Evolutionary conservation across 169 alveolate species (phyloP).

Genomic region (Perkinsus olseni): DNA sequence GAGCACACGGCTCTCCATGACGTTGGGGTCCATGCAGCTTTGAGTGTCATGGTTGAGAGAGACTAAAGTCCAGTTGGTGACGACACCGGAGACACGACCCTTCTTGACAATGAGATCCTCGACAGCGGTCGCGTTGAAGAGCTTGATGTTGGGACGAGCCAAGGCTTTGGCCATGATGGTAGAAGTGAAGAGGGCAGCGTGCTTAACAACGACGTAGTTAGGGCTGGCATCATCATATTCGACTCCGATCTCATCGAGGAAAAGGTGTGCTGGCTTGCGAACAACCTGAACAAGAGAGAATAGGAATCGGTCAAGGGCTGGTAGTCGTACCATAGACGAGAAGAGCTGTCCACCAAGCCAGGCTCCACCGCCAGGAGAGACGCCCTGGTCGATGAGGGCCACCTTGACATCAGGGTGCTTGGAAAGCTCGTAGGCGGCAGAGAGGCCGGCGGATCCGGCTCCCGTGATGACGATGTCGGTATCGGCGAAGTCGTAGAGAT

Average conservation of each 20-base stretch:
- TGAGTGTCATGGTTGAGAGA: conserved; percentile 35
- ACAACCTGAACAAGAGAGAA: neutral
- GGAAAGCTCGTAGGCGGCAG: conserved; percentile 32
- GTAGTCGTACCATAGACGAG: conserved; percentile 17
- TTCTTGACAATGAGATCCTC: conserved; percentile 26
- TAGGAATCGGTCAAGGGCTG: neutral
- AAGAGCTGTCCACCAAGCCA: conserved; percentile 36
- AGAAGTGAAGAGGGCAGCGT: conserved; percentile 32
- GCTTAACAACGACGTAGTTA: conserved; percentile 35
- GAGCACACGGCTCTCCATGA: conserved; percentile 30
- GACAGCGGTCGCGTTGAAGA: conserved; percentile 32
- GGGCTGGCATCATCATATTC: conserved; percentile 27
- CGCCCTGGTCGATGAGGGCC: conserved; percentile 28
- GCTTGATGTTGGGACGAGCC: conserved; percentile 29
- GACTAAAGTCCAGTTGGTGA: conserved; percentile 35
- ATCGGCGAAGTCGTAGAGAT: conserved; percentile 27
- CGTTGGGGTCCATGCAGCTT: conserved; percentile 36
- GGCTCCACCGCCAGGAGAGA: conserved; percentile 32
- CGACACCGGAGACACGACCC: conserved; percentile 14
- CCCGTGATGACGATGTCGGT: conserved; percentile 30
- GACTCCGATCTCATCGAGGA: conserved; percentile 25
- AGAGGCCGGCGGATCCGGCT: conserved; percentile 33
- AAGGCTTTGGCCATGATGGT: conserved; percentile 23
- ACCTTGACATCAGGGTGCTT: conserved; percentile 33
- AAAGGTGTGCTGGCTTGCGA: conserved; percentile 30